Conservation (phyloP, 2,329 filamentous ascomycete species). For the Fusarium paranaense region DNA sequence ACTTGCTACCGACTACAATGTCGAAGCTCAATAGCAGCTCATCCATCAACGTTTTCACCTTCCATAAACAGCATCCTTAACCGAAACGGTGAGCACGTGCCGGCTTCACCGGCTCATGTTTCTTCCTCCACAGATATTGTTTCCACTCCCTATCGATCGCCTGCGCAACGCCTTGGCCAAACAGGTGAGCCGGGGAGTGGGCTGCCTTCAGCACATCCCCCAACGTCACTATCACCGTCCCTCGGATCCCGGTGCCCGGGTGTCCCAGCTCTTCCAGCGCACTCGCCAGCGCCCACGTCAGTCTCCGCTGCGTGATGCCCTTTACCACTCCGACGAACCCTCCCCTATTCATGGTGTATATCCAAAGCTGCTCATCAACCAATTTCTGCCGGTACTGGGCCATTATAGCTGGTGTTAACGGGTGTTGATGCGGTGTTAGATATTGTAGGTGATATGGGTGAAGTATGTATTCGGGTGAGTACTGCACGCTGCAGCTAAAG, state of each 20-base stretch:
- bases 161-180: slow-evolving; percentile 37
- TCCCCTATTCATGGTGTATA: slow-evolving; percentile 37
- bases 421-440: slow-evolving; percentile 49
- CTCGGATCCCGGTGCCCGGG: slow-evolving; percentile 23
- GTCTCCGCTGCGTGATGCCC: slow-evolving; percentile 36
- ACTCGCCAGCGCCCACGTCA: slow-evolving; percentile 44
- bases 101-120: neutral
- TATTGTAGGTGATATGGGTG: slow-evolving; percentile 48
- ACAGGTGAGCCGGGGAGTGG: slow-evolving; percentile 33
- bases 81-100: neutral
- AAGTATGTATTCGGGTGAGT: slow-evolving; percentile 47
- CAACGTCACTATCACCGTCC: slow-evolving; percentile 35
- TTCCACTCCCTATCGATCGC: slow-evolving; percentile 33
- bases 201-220: slow-evolving; percentile 30
- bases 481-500: slow-evolving; percentile 43
- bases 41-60: neutral
- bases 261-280: slow-evolving; percentile 45
- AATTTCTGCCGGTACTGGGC: slow-evolving; percentile 43
- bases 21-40: neutral
- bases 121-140: slow-evolving; percentile 8
- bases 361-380: slow-evolving; percentile 48
- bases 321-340: slow-evolving; percentile 42
- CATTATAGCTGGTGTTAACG: slow-evolving; percentile 43
- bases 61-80: too few species aligned
- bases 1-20: neutral